Base-by-base conservation (phyloP, 176 grass and related monocot genomes). In the Elaeis guineensis region DNA sequence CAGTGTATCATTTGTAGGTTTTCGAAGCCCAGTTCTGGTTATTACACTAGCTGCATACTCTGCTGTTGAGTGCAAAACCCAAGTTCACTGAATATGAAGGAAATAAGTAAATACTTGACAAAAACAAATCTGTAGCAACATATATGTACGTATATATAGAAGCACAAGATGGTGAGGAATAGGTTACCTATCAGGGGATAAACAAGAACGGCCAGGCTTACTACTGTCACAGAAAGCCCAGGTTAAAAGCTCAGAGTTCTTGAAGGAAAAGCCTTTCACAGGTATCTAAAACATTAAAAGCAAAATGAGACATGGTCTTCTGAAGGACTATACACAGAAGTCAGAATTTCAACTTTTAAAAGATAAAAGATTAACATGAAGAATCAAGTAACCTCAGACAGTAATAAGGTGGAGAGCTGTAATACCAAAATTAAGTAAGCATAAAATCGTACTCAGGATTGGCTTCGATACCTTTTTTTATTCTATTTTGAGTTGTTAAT, bases 191-290 rank as follows among this genome's bases (percentile, higher is more conserved):
- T 80, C 80, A 58, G 78, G 44, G 65, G 75, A 70, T 65, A 72
- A 59, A 80, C 5, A 29, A 50, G 67, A 58, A 64, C 75, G 83
- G 2, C 78, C 77, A 32, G 87, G 92, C 72, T 96, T 96, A 69
- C 80, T 88, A 60, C 83, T 90, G 17, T 90, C 81, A 54, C 92
- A 90, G 75, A 82, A 85, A 15, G 87, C 87, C 78, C 86, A 64
- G 49, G 80, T 97, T 68, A 97, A 77, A 75, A 64, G 60, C 22
- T 91, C 59, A n/a, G 84, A 97, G 70, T 91, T 91, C 67, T 83
- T 73, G 70, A 97, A 97, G 61, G 80, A 97, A 80, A 97, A 87
- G 18, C 87, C 92, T 82, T 85, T 79, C 35, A 81, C 72, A 59
- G 72, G 83, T 52, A 97, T 66, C 92, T 97, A 62, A 76, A 78